Evolutionary conservation across 1,284 basidiomycete species (phyloP), one percentile per base, ranked within the genome.

Genomic region (Somion occarium): DNA sequence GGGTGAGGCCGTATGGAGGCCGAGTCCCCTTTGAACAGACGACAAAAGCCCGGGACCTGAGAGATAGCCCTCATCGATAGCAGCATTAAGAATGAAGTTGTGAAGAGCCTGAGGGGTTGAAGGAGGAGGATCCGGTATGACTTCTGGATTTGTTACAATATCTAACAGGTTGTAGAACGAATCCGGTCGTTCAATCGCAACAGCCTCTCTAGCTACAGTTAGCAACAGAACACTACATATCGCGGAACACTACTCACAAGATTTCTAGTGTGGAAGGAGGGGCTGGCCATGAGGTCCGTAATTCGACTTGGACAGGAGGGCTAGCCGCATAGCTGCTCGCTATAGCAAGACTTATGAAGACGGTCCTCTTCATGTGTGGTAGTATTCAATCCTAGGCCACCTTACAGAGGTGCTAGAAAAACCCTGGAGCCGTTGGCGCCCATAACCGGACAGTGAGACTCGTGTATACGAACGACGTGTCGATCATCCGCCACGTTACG

Each of bases 221-320:
- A 22, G 53, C 44, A n/a, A 23, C 18, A 39, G 27, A 26, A 55
- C 49, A 50, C 51, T 20, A 20, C 42, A 53, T 38, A 22, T 3
- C 5, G 9, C 30, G 38, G 22, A 44, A 39, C 38, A n/a, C 12
- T 25, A 72, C 89, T 63, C 62, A 95, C 88, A 98, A 69, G 47
- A 91, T 79, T 70, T 97, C 94, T 19, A 93, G 75, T 1, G 94
- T 64, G 7, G 87, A 73, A 11, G 88, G 82, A 4, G 88, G 79
- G 19, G 85, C 80, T 3, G 79, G 68, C 91, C 93, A 97, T 47
- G 88, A 88, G 1, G 93, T 86, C 55, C 82, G 79, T 24, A 97
- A 73, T 34, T 82, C 78, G 20, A 95, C 85, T 51, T 83, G 83
- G 13, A 96, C 84, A 1, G 88, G 84, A 12, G 90, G 88, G 38